Conservation (phyloP, 1,284 basidiomycete species). For the Neolentinus lepideus region DNA sequence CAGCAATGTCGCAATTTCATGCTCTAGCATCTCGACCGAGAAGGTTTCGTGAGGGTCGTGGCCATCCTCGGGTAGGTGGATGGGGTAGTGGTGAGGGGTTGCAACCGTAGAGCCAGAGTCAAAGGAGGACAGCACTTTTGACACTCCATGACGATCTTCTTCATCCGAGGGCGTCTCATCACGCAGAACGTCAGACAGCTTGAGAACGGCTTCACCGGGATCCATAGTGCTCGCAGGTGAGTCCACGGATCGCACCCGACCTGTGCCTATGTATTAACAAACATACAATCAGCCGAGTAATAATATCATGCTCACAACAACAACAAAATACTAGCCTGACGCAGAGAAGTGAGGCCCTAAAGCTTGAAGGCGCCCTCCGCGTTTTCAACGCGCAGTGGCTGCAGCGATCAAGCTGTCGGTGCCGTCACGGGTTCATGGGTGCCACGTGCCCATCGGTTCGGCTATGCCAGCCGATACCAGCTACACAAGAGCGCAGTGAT, state of each 20-base stretch:
- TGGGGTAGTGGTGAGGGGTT: slow-evolving; percentile 9
- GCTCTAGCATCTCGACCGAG: slow-evolving; percentile 64
- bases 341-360: background rate
- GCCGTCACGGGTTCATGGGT: background rate
- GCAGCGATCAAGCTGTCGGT: background rate
- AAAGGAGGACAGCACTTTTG: slow-evolving; percentile 14
- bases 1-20: slow-evolving; percentile 62
- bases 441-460: background rate
- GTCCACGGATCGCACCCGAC: background rate
- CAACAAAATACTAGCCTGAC: background rate
- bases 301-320: background rate
- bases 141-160: slow-evolving; percentile 8
- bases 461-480: background rate
- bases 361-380: background rate
- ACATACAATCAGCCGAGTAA: background rate
- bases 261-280: background rate
- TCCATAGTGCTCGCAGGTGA: slow-evolving; percentile 35
- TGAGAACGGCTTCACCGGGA: slow-evolving; percentile 48
- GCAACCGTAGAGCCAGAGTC: slow-evolving; percentile 22
- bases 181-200: slow-evolving; percentile 74
- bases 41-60: background rate
- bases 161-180: slow-evolving; percentile 49
- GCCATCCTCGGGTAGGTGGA: background rate
- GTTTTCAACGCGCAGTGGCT: background rate
- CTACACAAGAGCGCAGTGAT: background rate